Conservation (phyloP, 306 rosid species). For the Prinsepia uniflora region DNA sequence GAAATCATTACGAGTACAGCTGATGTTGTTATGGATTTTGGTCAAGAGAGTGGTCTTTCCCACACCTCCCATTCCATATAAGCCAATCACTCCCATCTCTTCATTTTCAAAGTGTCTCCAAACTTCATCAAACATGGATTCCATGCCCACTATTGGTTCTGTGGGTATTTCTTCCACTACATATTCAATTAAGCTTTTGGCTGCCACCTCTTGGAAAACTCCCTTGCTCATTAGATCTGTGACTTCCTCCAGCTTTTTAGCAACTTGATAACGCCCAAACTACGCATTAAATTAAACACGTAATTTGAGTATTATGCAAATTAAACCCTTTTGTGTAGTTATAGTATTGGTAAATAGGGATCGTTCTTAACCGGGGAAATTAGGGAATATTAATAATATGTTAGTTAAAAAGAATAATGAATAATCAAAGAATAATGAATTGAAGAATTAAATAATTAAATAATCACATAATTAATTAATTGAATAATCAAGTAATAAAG, state of each 20-base stretch:
- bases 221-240: background rate
- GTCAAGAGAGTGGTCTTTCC: background rate
- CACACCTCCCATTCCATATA: constrained; percentile 36
- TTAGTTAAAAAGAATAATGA: too few species aligned
- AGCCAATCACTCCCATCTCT: constrained; percentile 18
- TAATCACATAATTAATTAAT: too few species aligned
- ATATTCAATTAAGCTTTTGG: background rate
- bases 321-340: too few species aligned
- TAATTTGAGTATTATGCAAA: too few species aligned
- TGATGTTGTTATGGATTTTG: background rate
- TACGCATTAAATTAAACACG: too few species aligned
- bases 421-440: too few species aligned
- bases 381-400: too few species aligned
- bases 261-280: too few species aligned
- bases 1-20: background rate
- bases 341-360: too few species aligned
- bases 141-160: constrained; percentile 2
- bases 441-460: too few species aligned
- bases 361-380: too few species aligned
- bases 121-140: background rate
- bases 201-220: background rate
- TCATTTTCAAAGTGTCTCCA: constrained; percentile 21
- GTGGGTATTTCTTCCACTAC: background rate
- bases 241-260: background rate
- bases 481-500: too few species aligned